Evolutionary conservation across 371 early-diverging fungal species (phyloP), one percentile per base, ranked within the genome.

Genomic region (Apophysomyces ossiformis): DNA sequence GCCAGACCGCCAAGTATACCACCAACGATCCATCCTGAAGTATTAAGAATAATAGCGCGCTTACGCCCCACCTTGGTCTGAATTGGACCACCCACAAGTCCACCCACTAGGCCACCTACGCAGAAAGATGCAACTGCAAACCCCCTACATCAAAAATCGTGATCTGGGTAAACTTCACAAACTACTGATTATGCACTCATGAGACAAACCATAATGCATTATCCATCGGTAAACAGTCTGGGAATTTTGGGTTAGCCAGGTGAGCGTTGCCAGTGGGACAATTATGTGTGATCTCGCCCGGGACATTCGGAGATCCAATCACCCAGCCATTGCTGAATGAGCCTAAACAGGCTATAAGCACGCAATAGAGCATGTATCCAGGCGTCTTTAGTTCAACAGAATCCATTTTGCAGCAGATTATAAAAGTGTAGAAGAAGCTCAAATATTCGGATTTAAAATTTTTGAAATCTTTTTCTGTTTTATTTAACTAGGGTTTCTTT

Each of bases 101-200:
- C 91, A 26, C 91, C 93, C 0, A 84, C 44, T 9, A 90, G 65
- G 2, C 92, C 94, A 39, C 93, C 92, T 4, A 90, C 64, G 38
- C 86, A 81, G 47, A 85, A 85, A 7, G 85, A 71, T 2, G 87
- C 84, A 7, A 87, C 85, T 0, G 88, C 84, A 57, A 90, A 70
- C 16, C 85, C 89, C 79, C 77, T 85, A 82, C 68, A 45, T 7
- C 9, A n/a, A n/a, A n/a, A 26, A 26, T 26, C 32, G 32, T 26
- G 32, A 26, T 26, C 32, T 26, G 32, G 1, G 32, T 26, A 26
- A 26, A 26, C 32, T 26, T 26, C 32, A 26, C 32, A 26, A 21
- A 2, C 5, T 26, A 50, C 41, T 18, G 16, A 5, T 50, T 50
- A 21, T 18, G 21, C 9, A 7, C 11, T 18, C 9, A 21, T 21